Evolutionary conservation across 805 yeast species (phyloP).

Genomic region (Cyberlindnera americana): DNA sequence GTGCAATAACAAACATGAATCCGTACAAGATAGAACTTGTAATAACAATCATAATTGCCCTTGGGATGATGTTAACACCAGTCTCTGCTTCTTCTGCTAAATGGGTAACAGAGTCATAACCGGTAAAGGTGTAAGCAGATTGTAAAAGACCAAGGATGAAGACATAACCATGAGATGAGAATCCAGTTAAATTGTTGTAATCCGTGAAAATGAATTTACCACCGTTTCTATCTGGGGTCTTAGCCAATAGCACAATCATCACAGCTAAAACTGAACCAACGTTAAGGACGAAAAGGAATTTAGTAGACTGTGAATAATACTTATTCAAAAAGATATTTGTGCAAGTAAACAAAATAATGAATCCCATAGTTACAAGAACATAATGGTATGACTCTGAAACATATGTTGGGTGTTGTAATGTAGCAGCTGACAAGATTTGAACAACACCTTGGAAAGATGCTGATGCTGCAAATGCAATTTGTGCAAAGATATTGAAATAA

Average conservation of each 20-base stretch:
- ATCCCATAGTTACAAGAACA: slow-evolving; percentile 23
- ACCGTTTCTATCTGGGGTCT: slow-evolving; percentile 23
- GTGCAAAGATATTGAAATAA: slow-evolving; percentile 28
- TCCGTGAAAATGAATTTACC: slow-evolving; percentile 27
- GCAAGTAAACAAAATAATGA: slow-evolving; percentile 23
- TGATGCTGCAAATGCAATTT: slow-evolving; percentile 25
- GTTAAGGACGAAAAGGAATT: slow-evolving; percentile 20
- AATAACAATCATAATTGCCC: slow-evolving; percentile 32
- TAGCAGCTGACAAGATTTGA: slow-evolving; percentile 22
- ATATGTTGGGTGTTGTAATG: slow-evolving; percentile 19
- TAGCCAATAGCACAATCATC: slow-evolving; percentile 21
- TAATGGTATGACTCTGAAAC: slow-evolving; percentile 22
- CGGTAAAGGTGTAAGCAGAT: slow-evolving; percentile 29
- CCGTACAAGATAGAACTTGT: slow-evolving; percentile 29
- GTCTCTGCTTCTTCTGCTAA: slow-evolving; percentile 34
- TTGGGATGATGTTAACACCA: slow-evolving; percentile 29
- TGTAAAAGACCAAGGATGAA: slow-evolving; percentile 28
- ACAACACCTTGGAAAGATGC: slow-evolving; percentile 28
- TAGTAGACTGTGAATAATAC: slow-evolving; percentile 24
- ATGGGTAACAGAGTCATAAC: slow-evolving; percentile 35
- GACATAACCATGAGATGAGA: slow-evolving; percentile 25
- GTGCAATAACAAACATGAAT: slow-evolving; percentile 31
- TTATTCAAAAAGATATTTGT: slow-evolving; percentile 24
- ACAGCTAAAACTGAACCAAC: slow-evolving; percentile 20
- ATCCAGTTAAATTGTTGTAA: slow-evolving; percentile 25